Evolutionary conservation across 2,329 filamentous ascomycete genomes (phyloP), one percentile per base, ranked within the genome.

Genomic region (Aquanectria penicillioides): DNA sequence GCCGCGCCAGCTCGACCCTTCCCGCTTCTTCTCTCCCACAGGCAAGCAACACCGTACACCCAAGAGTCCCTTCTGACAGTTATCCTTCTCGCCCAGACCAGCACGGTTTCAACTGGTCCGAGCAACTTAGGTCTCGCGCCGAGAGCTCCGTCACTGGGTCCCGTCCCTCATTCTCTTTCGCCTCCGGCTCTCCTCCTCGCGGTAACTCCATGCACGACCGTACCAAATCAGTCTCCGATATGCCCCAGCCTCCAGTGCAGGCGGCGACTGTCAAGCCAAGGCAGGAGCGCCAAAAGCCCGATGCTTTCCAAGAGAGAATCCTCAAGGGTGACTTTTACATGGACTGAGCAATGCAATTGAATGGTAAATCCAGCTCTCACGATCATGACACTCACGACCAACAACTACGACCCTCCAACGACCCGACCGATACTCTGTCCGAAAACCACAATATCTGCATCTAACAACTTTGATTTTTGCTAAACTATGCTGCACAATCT

Each of bases 241-340:
- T 87, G 82, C 83, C 84, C 2, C 79, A 79, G 28, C 86, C 85
- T 34, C 86, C 84, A 15, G 79, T 76, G 36, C 81, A 87, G 65
- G 75, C 80, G 15, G 77, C 81, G 41, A 68, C 79, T 36, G 73
- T 77, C 63, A 80, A 77, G 71, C 79, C 81, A 7, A 69, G 57
- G 54, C 67, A 65, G 33, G 57, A 61, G 69, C 80, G 83, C 31
- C 83, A 83, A 65, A 96, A 94, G 81, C 94, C 94, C 25, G 95
- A 99, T 79, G 90, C 90, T 63, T 95, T 97, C 80, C 94, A 97
- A 77, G 95, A 99, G 83, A 88, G 96, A 67, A 98, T 99, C 70
- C 84, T 99, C 67, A 95, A 97, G 80, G 95, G 94, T 40, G 95
- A 99, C 73, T 98, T 99, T 71, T 95, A 95, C 81, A 97, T 98